A percentile compares a stretch with the other conserved stretches of the same genome.
Conservation (phyloP, 495 filamentous ascomycete genomes). For the Penicillium silybi region DNA sequence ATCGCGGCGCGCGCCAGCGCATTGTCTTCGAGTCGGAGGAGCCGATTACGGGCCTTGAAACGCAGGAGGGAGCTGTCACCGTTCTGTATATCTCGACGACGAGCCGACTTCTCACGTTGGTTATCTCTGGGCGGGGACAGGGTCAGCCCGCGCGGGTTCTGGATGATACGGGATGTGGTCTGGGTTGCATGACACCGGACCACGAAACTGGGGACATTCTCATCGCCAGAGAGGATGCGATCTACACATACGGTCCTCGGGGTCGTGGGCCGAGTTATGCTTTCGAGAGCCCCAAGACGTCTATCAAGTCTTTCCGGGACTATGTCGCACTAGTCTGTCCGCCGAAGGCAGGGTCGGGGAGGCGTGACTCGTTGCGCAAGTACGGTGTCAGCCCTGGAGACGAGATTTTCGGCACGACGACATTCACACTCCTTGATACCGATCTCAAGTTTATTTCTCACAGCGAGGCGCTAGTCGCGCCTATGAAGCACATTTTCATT, state of each 20-base stretch:
- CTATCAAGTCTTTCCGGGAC: constrained; percentile 75
- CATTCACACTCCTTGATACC: constrained; percentile 84
- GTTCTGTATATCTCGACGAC: constrained; percentile 92
- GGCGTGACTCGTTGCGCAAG: constrained; percentile 51
- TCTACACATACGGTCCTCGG: constrained; percentile 86
- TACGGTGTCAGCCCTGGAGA: constrained; percentile 67
- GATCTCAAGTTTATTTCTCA: constrained; percentile 88
- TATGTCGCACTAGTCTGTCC: constrained; percentile 90
- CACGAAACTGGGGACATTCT: constrained; percentile 76
- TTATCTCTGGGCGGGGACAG: constrained; percentile 81
- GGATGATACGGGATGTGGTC: constrained; percentile 82
- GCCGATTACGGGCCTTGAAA: constrained; percentile 84
- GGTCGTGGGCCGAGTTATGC: constrained; percentile 83
- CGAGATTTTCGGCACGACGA: constrained; percentile 74
- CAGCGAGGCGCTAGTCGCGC: constrained; percentile 73
- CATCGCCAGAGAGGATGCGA: constrained; percentile 87
- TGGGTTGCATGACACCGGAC: constrained; percentile 91
- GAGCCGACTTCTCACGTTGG: constrained; percentile 77
- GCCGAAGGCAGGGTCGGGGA: constrained; percentile 56
- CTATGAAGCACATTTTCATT: constrained; percentile 73
- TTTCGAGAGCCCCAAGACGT: constrained; percentile 84
- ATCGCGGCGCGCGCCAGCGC: constrained; percentile 91
- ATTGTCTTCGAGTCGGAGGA: constrained; percentile 97
- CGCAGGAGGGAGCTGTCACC: constrained; percentile 51
- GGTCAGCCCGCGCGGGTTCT: constrained; percentile 83